These are phyloP conservation scores for Annulohypoxylon bovei DNA, from an alignment of 495 filamentous ascomycete species.

Conservation along the genomic window DNA sequence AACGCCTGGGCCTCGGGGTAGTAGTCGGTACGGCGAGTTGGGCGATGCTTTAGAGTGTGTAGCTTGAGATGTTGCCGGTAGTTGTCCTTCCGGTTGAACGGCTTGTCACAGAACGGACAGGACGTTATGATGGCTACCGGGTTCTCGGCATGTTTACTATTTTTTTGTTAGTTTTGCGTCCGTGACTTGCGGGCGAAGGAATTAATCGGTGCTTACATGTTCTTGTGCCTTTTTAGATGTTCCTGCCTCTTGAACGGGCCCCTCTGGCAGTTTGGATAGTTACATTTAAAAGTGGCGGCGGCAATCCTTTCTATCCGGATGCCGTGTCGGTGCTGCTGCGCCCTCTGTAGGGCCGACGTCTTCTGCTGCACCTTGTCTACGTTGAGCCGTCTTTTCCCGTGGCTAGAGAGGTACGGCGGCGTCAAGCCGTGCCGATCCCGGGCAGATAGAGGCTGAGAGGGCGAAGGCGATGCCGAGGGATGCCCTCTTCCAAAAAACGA, in stretches of 20 bases:
- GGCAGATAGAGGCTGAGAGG: slow-evolving; percentile 22
- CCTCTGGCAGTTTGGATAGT: slow-evolving; percentile 50
- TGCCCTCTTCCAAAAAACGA: slow-evolving; percentile 33
- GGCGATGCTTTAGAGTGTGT: slow-evolving; percentile 45
- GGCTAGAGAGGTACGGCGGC: slow-evolving; percentile 26
- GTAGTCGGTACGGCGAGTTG: slow-evolving; percentile 45
- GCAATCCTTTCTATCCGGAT: slow-evolving; percentile 41
- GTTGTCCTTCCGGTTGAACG: slow-evolving; percentile 51
- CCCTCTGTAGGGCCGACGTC: slow-evolving; percentile 48
- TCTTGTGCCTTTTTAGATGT: slow-evolving; percentile 71
- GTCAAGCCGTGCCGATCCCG: slow-evolving; percentile 27
- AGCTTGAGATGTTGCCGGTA: slow-evolving; percentile 51
- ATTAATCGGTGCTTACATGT: slow-evolving; percentile 51
- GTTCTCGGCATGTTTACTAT: slow-evolving; percentile 39
- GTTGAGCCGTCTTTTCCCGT: slow-evolving; percentile 39
- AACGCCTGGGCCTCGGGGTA: slow-evolving; percentile 38
- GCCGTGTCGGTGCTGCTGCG: slow-evolving; percentile 35
- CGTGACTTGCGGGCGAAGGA: not conserved
- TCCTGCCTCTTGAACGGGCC: slow-evolving; percentile 68
- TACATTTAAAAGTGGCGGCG: slow-evolving; percentile 43
- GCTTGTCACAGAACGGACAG: slow-evolving; percentile 47
- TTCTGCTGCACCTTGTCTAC: slow-evolving; percentile 47
- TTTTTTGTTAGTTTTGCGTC: slow-evolving; percentile 7
- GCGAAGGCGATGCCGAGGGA: slow-evolving; percentile 34
- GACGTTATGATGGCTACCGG: slow-evolving; percentile 11